A percentile compares a stretch with the other conserved stretches of the same genome.
These are phyloP conservation scores for Thalassiosira sp. DNA, from an alignment of 352 stramenopile species.

Conservation along the genomic window DNA sequence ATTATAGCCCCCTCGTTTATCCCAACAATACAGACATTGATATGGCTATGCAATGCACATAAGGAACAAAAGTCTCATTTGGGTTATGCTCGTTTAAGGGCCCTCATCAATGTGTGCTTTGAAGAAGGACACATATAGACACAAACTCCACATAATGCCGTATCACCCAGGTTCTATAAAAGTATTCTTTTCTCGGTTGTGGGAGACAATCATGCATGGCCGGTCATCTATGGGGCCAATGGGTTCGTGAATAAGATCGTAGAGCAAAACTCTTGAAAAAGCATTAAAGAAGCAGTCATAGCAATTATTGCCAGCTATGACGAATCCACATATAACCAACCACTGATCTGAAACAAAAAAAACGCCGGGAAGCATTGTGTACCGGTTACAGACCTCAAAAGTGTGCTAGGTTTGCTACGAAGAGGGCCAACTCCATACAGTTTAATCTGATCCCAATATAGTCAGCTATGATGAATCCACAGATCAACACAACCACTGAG, in stretches of 20 bases:
- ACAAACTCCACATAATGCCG: constrained; percentile 13
- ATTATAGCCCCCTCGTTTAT: no score
- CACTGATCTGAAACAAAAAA: not conserved
- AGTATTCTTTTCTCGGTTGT: constrained; percentile 35
- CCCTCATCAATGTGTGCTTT: constrained; percentile 33
- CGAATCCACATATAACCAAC: not conserved
- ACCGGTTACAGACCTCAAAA: no score
- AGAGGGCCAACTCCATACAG: not conserved
- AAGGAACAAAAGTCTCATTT: no score
- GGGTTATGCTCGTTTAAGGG: not conserved
- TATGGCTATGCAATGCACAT: no score
- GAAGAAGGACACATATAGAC: constrained; percentile 28
- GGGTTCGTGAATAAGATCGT: constrained; percentile 16
- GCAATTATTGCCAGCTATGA: constrained; percentile 24
- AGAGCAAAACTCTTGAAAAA: constrained; percentile 11
- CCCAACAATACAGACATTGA: no score
- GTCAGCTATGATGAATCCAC: no score
- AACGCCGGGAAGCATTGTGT: no score
- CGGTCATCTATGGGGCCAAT: constrained; percentile 18
- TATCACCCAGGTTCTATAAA: constrained; percentile 18
- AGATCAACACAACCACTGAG: no score
- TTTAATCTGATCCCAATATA: no score
- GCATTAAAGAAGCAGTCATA: constrained; percentile 13
- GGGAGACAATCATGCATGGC: constrained; percentile 43
- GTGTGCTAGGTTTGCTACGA: no score